phyloP scores from a whole-genome alignment of 1,139 yeast genomes.

The Casaregolazyma suthepensis region DNA sequence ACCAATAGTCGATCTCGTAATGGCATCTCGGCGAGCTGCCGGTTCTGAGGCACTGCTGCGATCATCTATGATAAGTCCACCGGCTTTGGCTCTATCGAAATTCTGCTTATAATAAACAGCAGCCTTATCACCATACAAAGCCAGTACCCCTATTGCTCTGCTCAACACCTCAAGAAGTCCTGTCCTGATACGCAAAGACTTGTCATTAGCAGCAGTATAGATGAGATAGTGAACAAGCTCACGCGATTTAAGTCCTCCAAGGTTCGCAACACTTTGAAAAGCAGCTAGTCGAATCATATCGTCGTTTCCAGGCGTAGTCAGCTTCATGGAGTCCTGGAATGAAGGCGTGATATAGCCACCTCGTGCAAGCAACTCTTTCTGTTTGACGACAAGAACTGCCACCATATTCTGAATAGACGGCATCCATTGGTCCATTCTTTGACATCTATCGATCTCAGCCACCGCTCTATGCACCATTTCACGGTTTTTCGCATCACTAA shows the following conservation, averaged over 20 bases:
- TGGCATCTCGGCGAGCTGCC: conserved; percentile 36
- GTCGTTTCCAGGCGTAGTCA: conserved; percentile 46
- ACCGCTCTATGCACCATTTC: conserved; percentile 41
- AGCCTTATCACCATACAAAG: conserved; percentile 47
- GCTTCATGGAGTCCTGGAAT: conserved; percentile 44
- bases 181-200: conserved; percentile 46
- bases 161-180: conserved; percentile 46
- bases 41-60: conserved; percentile 10
- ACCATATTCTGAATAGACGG: conserved; percentile 65
- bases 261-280: conserved; percentile 57
- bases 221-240: conserved; percentile 58
- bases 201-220: conserved; percentile 51
- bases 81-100: conserved; percentile 11
- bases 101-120: conserved; percentile 26
- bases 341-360: conserved; percentile 50
- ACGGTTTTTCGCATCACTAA: conserved; percentile 10
- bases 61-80: conserved; percentile 13
- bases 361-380: conserved; percentile 55
- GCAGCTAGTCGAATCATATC: conserved; percentile 55
- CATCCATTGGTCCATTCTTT: conserved; percentile 80
- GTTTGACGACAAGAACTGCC: conserved; percentile 51
- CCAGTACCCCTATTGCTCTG: conserved; percentile 59
- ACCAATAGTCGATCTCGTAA: conserved; percentile 43
- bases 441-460: conserved; percentile 63
- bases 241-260: conserved; percentile 72